Evolutionary conservation across 2,329 filamentous ascomycete species (phyloP), one percentile per base, ranked within the genome.

Genomic region (Fusarium mexicanum): DNA sequence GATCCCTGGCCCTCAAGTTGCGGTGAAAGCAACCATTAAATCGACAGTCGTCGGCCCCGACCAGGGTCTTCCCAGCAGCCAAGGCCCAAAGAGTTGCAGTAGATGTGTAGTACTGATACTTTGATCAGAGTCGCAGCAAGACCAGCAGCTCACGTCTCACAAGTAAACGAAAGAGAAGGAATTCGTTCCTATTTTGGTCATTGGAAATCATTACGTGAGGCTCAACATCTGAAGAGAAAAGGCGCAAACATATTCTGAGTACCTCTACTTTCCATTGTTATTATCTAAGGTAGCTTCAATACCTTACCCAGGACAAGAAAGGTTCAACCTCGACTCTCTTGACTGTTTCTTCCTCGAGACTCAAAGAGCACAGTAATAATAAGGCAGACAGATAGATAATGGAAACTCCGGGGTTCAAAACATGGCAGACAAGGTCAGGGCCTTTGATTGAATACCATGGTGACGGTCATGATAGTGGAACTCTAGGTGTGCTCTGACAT

Each of bases 1-100:
- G 67, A 72, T 70, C 67, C 68, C 75, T 75, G 74, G 44, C 72
- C 64, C 64, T 65, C 72, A 78, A 78, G 73, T 78, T 78, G 77
- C 77, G 77, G 77, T 78, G 77, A 78, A 78, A 78, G 77, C 67
- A 64, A 66, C 70, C 74, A 68, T 66, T 66, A 48, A 70, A 70
- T 71, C 67, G 51, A 67, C 54, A 66, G 67, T 67, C 70, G 64
- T 71, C 69, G 67, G 61, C 53, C 24, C 53, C 46, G 54, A 76
- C 77, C 61, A 67, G 77, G 77, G 74, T 77, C 61, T 77, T 77
- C 77, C 77, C 57, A 54, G 77, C 55, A 58, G 57, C 69, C 61
- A 67, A 66, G 67, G 24, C 44, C 20, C 60, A 54, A 59, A 59
- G 50, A 51, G 26, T 57, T 53, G 44, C 55, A 64, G 63, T 66